Percentiles rank a stretch among this genome's conserved stretches.
Evolutionary conservation across 192 early-diverging fungal species (phyloP).

Genomic region (Podila minutissima): DNA sequence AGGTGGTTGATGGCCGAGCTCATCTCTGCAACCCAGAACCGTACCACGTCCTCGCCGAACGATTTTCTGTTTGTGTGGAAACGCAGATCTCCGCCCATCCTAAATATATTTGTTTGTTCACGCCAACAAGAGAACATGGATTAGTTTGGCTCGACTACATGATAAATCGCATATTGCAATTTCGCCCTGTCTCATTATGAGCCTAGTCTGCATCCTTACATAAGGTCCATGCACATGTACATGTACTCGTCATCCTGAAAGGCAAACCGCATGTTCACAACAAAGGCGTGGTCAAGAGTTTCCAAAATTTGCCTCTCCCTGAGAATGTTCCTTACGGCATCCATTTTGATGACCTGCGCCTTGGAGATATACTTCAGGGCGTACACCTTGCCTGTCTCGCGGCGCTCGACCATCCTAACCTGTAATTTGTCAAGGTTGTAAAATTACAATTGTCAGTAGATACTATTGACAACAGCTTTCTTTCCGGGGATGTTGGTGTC

Average conservation of each 20-base stretch:
- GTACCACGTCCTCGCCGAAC: slow-evolving; percentile 80
- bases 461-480: neutral
- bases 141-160: too few relatives aligned
- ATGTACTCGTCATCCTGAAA: slow-evolving; percentile 91
- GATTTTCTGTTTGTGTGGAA: slow-evolving; percentile 78
- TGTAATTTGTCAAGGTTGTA: slow-evolving; percentile 21
- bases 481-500: neutral
- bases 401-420: slow-evolving; percentile 87
- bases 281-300: slow-evolving; percentile 74
- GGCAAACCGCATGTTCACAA: slow-evolving; percentile 87
- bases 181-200: neutral
- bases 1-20: slow-evolving; percentile 84
- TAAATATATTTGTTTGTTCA: slow-evolving; percentile 19
- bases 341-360: slow-evolving; percentile 84
- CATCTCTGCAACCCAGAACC: slow-evolving; percentile 90
- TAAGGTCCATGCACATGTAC: slow-evolving; percentile 91
- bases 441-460: neutral
- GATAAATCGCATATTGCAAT: too few relatives aligned
- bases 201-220: slow-evolving; percentile 55
- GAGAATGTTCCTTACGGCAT: slow-evolving; percentile 85
- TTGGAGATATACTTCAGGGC: slow-evolving; percentile 95
- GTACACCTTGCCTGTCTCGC: slow-evolving; percentile 72
- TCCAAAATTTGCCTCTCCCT: slow-evolving; percentile 82
- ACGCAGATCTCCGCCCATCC: slow-evolving; percentile 86
- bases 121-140: too few relatives aligned